A percentile compares a stretch with the other conserved stretches of the same genome.
Evolutionary conservation across 148 eudicot genomes (phyloP).

Genomic region (Vaccinium corymbosum): DNA sequence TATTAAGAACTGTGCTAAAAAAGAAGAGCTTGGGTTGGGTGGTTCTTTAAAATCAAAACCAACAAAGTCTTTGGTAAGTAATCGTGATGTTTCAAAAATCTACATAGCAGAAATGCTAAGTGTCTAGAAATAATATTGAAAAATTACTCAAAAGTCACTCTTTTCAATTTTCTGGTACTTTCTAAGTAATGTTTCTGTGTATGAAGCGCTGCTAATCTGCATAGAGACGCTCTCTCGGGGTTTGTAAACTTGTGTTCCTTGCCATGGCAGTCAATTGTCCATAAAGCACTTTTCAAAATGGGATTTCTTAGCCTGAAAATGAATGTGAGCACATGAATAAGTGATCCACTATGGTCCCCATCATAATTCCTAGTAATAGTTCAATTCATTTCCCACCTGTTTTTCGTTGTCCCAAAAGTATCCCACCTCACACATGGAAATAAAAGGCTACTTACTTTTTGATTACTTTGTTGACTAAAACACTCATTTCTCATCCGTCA

Average conservation of each 20-base stretch:
- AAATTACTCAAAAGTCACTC: no score
- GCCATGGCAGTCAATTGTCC: neutral
- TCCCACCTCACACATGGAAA: neutral
- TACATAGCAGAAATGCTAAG: no score
- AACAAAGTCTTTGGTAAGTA: no score
- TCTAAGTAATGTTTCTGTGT: no score
- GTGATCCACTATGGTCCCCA: neutral
- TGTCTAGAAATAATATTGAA: no score
- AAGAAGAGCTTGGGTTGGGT: no score
- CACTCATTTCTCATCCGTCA: neutral
- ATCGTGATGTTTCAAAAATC: no score
- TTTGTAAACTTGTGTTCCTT: neutral
- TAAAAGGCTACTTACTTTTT: neutral
- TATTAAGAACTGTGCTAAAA: no score
- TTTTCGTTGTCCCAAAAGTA: neutral
- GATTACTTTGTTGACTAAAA: neutral
- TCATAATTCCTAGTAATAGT: neutral
- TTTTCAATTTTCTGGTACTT: no score
- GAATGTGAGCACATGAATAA: neutral
- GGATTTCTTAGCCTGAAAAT: neutral
- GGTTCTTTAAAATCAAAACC: no score
- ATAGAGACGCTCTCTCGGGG: no score
- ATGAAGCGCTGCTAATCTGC: no score
- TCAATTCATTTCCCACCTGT: slow-evolving; percentile 2
- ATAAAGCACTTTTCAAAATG: neutral